Percentiles rank a stretch among this genome's conserved stretches.
Evolutionary conservation across 768 basidiomycete species (phyloP).

Genomic region (Chalciporus chontae): DNA sequence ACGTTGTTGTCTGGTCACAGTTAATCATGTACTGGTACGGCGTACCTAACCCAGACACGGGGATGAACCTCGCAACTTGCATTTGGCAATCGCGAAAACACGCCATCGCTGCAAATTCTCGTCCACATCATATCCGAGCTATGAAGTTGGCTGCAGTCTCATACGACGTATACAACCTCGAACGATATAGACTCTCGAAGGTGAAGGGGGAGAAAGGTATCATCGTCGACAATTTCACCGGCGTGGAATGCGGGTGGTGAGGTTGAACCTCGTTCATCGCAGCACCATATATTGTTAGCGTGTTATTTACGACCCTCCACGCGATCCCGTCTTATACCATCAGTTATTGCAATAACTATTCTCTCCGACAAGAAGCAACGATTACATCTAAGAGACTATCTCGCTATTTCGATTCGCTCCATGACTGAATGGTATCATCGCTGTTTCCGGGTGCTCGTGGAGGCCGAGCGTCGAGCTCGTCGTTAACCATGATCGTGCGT

Average conservation of each 20-base stretch:
- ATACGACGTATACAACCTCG: constrained; percentile 77
- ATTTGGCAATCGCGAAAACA: constrained; percentile 90
- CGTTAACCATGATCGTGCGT: background rate
- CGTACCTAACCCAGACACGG: constrained; percentile 66
- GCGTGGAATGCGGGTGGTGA: constrained; percentile 73
- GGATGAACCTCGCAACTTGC: constrained; percentile 91
- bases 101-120: constrained; percentile 74
- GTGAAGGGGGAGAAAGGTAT: constrained; percentile 53
- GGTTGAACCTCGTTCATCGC: background rate
- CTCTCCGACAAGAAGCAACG: constrained; percentile 6
- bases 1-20: constrained; percentile 29
- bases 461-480: constrained; percentile 6
- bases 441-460: constrained; percentile 12
- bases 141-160: constrained; percentile 74
- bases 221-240: constrained; percentile 54
- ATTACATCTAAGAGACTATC: background rate
- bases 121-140: constrained; percentile 78
- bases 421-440: constrained; percentile 38
- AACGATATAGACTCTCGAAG: constrained; percentile 74
- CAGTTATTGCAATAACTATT: constrained; percentile 14
- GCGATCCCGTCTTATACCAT: background rate
- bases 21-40: constrained; percentile 96
- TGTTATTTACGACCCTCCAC: constrained; percentile 4
- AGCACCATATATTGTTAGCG: background rate
- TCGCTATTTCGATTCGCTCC: constrained; percentile 21